These are phyloP conservation scores for Tetrahymena borealis DNA, from an alignment of 73 alveolate species.

Conservation along the genomic window DNA sequence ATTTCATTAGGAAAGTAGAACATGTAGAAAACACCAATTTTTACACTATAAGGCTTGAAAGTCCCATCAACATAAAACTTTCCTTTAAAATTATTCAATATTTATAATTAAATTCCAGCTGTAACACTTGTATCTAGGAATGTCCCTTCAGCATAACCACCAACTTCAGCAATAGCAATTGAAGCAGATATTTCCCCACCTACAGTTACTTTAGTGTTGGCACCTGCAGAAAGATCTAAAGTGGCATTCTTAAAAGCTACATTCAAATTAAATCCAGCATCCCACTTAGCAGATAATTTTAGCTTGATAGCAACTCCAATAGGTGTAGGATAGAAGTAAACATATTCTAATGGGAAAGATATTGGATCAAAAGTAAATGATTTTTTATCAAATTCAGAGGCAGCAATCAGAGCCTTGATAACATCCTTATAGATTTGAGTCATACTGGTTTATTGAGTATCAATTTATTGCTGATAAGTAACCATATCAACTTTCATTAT, in stretches of 20 bases:
- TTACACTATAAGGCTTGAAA: neutral
- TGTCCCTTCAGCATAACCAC: neutral
- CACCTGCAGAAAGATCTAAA: neutral
- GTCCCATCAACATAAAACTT: neutral
- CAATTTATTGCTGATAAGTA: neutral
- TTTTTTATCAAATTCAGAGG: neutral
- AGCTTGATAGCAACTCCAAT: neutral
- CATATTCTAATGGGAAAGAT: neutral
- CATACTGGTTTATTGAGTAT: neutral
- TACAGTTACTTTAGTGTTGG: neutral
- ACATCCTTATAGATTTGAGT: neutral
- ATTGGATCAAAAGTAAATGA: neutral
- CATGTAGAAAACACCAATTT: neutral
- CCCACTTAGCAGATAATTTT: neutral
- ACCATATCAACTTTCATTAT: neutral
- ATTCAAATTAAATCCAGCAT: neutral
- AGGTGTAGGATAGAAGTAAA: neutral
- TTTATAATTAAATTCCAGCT: neutral
- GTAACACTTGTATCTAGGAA: neutral
- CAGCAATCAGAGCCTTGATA: neutral
- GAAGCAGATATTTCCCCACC: neutral
- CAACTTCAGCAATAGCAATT: neutral
- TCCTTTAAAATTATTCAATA: neutral
- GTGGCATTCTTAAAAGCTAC: neutral
- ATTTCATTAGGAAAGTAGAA: neutral